Evolutionary conservation across 2,329 filamentous ascomycete genomes (phyloP).

Genomic region (Trematosphaeria pertusa): DNA sequence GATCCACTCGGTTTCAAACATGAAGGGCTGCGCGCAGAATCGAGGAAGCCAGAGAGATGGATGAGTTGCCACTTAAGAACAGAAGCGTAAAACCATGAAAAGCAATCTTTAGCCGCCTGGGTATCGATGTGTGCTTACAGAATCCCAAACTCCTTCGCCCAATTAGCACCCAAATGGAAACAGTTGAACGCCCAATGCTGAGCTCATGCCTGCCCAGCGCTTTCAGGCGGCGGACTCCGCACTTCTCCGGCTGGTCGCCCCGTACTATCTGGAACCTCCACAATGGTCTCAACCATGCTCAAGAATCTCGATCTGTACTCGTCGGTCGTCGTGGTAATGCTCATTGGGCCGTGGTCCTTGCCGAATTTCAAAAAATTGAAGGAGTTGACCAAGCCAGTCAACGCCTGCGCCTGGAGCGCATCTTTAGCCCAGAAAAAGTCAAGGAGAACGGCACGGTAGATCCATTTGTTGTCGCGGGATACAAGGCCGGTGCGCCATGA

Average conservation of each 20-base stretch:
- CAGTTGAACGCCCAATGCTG: no score
- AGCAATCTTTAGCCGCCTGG: no score
- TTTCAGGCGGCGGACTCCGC: slow-evolving; percentile 25
- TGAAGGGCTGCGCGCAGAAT: no score
- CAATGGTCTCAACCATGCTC: slow-evolving; percentile 55
- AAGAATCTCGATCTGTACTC: slow-evolving; percentile 70
- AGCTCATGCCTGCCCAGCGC: no score
- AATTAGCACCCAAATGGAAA: no score
- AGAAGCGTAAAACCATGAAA: no score
- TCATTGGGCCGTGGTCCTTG: slow-evolving; percentile 73
- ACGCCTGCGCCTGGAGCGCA: slow-evolving; percentile 68
- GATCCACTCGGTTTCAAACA: no score
- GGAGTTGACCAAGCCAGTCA: slow-evolving; percentile 69
- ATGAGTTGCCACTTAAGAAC: no score
- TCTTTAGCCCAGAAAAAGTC: slow-evolving; percentile 85
- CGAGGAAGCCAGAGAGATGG: no score
- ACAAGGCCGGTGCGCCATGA: slow-evolving; percentile 68
- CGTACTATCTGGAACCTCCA: slow-evolving; percentile 43
- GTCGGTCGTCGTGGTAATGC: slow-evolving; percentile 71
- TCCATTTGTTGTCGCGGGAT: slow-evolving; percentile 69
- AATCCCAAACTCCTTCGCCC: slow-evolving; percentile 1
- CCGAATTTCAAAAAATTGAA: slow-evolving; percentile 64
- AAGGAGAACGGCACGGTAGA: slow-evolving; percentile 71
- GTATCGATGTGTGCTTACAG: slow-evolving; percentile 1
- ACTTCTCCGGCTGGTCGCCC: slow-evolving; percentile 40